These are phyloP conservation scores for Pseudogymnoascus sp. DNA, from an alignment of 2,329 filamentous ascomycete genomes.

Conservation along the genomic window DNA sequence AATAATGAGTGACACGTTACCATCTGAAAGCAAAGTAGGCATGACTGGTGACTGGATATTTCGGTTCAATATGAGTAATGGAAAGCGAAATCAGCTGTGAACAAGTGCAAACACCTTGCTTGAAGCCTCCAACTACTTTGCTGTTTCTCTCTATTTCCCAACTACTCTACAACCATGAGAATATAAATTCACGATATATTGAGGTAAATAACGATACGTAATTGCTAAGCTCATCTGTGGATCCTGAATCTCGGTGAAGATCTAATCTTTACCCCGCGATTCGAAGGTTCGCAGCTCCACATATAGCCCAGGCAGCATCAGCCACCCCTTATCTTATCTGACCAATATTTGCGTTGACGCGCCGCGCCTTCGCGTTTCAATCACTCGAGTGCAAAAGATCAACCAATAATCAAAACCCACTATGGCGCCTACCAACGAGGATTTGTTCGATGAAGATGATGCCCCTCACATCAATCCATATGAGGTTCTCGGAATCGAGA, in stretches of 20 bases:
- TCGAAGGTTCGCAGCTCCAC: neutral
- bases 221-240: neutral
- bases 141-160: neutral
- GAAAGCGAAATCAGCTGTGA: neutral
- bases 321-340: neutral
- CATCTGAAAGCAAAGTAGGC: neutral
- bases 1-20: neutral
- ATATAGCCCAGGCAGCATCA: neutral
- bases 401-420: neutral
- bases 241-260: neutral
- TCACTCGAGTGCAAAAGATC: neutral
- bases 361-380: neutral
- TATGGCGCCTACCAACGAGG: slow-evolving; percentile 13
- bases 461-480: slow-evolving; percentile 60
- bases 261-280: slow-evolving; percentile 3
- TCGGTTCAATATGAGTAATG: neutral
- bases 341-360: neutral
- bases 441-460: slow-evolving; percentile 20
- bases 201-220: neutral
- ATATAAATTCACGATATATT: neutral
- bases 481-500: slow-evolving; percentile 63
- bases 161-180: neutral
- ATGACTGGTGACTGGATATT: neutral
- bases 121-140: neutral
- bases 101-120: neutral